Base-by-base conservation (phyloP, 225 moss, liverwort and hornwort genomes). In the Sphagnum contortum region DNA sequence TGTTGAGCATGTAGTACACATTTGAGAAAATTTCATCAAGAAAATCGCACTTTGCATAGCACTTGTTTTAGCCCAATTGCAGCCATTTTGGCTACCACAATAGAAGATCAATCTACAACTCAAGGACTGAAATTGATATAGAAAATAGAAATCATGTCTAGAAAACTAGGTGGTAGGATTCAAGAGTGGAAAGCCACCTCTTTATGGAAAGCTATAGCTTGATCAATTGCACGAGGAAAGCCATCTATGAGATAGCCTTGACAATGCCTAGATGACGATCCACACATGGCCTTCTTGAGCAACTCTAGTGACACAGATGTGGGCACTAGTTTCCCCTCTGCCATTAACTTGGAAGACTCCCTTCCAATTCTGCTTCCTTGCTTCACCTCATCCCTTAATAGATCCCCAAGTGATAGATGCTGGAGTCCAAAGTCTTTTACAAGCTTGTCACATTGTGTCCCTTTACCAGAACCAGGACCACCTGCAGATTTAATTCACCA, bases 381-480 rank as follows among this genome's bases (percentile, higher is more conserved):
- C 57, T 74, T 81, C 29, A 96, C 95, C 72, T 90, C 95, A 2
- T 76, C 81, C 8, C 95, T 84, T 66, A 96, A 48, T 74, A 96
- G 68, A 55, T 92, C 85, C 44, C 95, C 95, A 0, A 86, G 53
- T 2, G 92, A 96, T 53, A 96, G 72, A 69, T 96, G 95, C 6
- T 81, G 11, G 62, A 90, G 92, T n/a, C 90, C 92, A 69, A 88
- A 90, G 66, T 96, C 90, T 44, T 64, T 67, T 9, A 87, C 90
- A 2, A 96, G 92, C 5, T 76, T 73, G 12, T 96, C 92, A 74
- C 95, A 96, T 48, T 96, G 95, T 13, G 95, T 96, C 55, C 95
- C 90, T 74, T 96, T 96, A 44, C 95, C 95, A 7, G 84, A 87
- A 48, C 95, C 95, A 45, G 95, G 95, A 2, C 95, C 95, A 64